Conservation (phyloP, 306 rosid species). For the Ormosia semicastrata region DNA sequence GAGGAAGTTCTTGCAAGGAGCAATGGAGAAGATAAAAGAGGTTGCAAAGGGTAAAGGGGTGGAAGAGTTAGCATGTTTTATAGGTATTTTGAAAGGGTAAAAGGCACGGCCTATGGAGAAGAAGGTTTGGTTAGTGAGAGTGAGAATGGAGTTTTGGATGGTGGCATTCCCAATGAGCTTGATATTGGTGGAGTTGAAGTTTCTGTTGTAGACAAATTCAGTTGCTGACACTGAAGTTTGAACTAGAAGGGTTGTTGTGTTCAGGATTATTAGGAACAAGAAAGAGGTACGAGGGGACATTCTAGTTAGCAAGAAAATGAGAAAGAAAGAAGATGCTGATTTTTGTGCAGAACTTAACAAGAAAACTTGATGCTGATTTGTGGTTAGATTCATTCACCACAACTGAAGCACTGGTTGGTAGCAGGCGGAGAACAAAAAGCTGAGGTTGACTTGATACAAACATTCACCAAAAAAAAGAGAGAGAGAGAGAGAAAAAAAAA, state of each 20-base stretch:
- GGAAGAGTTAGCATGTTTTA: constrained; percentile 33
- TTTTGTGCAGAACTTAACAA: not conserved
- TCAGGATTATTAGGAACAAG: constrained; percentile 1
- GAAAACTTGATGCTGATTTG: not conserved
- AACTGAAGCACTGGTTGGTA: not conserved
- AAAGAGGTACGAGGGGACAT: constrained; percentile 32
- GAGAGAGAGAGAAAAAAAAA: no score
- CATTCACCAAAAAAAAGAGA: not conserved
- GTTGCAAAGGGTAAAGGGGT: constrained; percentile 48
- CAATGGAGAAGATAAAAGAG: constrained; percentile 63
- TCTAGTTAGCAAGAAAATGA: not conserved
- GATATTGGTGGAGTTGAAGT: constrained; percentile 59
- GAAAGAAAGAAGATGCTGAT: not conserved
- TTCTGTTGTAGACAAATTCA: constrained; percentile 59
- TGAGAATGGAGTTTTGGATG: constrained; percentile 43
- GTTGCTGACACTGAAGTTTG: constrained; percentile 34
- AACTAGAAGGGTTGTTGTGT: not conserved
- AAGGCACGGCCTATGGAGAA: constrained; percentile 63
- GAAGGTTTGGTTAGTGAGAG: constrained; percentile 50
- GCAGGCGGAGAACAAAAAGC: constrained; percentile 7
- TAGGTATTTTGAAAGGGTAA: constrained; percentile 49
- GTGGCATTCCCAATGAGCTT: constrained; percentile 51
- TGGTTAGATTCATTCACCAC: not conserved
- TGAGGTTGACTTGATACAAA: not conserved
- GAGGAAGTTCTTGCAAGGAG: constrained; percentile 39